Conservation (phyloP, 2,329 filamentous ascomycete genomes). For the Chaetomium globosum region DNA sequence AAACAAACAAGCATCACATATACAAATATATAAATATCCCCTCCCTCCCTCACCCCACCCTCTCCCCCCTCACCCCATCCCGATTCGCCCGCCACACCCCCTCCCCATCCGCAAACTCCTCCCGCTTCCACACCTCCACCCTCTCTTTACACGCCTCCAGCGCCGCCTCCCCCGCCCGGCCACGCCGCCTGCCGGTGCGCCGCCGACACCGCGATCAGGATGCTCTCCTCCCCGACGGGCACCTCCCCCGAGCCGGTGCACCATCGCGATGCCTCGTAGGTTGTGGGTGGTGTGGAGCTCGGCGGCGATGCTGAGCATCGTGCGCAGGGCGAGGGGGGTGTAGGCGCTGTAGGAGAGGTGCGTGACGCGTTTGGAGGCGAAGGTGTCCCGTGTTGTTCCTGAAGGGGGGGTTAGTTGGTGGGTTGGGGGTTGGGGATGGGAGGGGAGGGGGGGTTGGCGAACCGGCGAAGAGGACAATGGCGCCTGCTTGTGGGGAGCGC, state of each 20-base stretch:
- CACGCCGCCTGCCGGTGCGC: conserved; percentile 84
- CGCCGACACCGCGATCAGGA: conserved; percentile 82
- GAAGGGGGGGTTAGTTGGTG: background rate
- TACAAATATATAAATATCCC: background rate
- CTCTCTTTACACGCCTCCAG: conserved; percentile 81
- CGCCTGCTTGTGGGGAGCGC: conserved; percentile 71
- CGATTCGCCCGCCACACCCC: conserved; percentile 87
- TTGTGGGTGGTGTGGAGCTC: conserved; percentile 61
- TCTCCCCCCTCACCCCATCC: conserved; percentile 56
- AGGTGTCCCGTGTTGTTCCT: conserved; percentile 79
- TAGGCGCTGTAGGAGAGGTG: conserved; percentile 78
- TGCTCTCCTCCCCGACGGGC: conserved; percentile 89
- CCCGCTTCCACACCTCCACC: conserved; percentile 94
- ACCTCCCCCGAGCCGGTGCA: conserved; percentile 82
- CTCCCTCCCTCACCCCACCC: conserved; percentile 17
- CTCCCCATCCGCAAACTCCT: conserved; percentile 78
- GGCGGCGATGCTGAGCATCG: conserved; percentile 66
- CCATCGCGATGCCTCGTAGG: conserved; percentile 74
- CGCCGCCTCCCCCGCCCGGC: conserved; percentile 82
- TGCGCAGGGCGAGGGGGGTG: conserved; percentile 66
- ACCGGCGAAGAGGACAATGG: conserved; percentile 77
- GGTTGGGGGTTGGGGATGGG: conserved; percentile 25
- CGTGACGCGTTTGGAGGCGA: conserved; percentile 69
- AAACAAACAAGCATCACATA: background rate
- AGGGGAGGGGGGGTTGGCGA: conserved; percentile 8